Evolutionary conservation across 2,329 filamentous ascomycete genomes (phyloP).

Genomic region (Trematosphaeria pertusa): DNA sequence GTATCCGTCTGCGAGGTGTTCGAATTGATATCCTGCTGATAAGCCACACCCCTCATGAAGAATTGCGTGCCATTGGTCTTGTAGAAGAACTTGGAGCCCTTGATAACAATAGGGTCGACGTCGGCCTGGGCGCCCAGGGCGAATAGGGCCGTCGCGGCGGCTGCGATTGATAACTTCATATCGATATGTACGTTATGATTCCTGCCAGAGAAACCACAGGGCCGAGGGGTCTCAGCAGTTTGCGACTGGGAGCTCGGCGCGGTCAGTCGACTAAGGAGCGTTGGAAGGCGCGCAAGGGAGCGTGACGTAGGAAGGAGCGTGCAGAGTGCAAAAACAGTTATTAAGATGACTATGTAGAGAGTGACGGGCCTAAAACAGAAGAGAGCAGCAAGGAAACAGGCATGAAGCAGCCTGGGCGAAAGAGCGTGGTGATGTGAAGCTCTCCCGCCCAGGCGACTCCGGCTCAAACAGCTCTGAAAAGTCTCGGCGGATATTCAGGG

Average conservation of each 20-base stretch:
- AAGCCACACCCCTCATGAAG: slow-evolving; percentile 92
- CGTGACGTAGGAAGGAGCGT: slow-evolving; percentile 33
- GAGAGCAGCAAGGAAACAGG: slow-evolving; percentile 35
- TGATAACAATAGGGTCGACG: slow-evolving; percentile 71
- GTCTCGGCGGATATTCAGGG: no score
- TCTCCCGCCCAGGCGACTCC: no score
- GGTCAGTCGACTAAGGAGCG: slow-evolving; percentile 25
- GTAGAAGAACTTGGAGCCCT: slow-evolving; percentile 91
- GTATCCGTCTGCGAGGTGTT: slow-evolving; percentile 61
- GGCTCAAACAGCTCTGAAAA: no score
- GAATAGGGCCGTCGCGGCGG: slow-evolving; percentile 60
- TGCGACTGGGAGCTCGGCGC: slow-evolving; percentile 21
- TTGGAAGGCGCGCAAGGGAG: no score
- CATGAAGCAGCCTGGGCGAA: slow-evolving; percentile 43
- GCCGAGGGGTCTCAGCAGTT: slow-evolving; percentile 31
- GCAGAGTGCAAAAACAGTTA: slow-evolving; percentile 24
- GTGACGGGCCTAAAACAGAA: slow-evolving; percentile 38
- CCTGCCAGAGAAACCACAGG: slow-evolving; percentile 33
- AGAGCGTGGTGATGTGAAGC: slow-evolving; percentile 33
- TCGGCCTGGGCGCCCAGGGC: slow-evolving; percentile 61
- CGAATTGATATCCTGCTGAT: slow-evolving; percentile 77
- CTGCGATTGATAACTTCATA: slow-evolving; percentile 63
- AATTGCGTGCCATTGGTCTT: slow-evolving; percentile 79
- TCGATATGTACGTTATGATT: slow-evolving; percentile 34
- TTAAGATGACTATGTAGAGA: slow-evolving; percentile 36